phyloP scores from a whole-genome alignment of 1,284 basidiomycete genomes.

The Golubevia pallescens region DNA sequence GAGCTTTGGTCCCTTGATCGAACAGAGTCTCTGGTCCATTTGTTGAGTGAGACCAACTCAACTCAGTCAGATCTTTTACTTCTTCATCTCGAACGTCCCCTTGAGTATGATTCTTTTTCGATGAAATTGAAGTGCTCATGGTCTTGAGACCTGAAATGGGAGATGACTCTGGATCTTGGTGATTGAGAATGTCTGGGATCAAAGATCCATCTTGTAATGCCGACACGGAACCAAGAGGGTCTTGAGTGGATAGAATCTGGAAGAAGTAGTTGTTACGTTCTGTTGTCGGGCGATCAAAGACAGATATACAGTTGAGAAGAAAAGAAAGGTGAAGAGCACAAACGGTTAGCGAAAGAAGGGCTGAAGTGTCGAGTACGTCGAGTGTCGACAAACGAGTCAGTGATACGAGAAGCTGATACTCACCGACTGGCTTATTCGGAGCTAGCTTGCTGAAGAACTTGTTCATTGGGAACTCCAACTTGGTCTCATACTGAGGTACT shows the following conservation, averaged over 20 bases:
- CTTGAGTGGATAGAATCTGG: conserved; percentile 40
- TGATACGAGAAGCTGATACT: too few species aligned
- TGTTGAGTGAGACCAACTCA: conserved; percentile 73
- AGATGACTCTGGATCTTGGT: background rate
- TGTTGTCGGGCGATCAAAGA: too few species aligned
- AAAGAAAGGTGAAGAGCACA: too few species aligned
- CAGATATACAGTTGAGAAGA: too few species aligned
- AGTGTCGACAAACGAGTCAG: too few species aligned
- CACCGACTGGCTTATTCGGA: too few species aligned
- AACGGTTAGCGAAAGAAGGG: too few species aligned
- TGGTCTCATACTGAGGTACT: conserved; percentile 67
- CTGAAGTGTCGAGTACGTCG: too few species aligned
- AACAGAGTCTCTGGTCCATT: conserved; percentile 73
- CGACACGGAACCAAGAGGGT: conserved; percentile 1
- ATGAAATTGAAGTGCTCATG: background rate
- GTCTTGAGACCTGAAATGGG: conserved; percentile 35
- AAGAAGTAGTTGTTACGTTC: conserved; percentile 71
- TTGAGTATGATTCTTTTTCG: background rate
- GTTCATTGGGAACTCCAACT: conserved; percentile 72
- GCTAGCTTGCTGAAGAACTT: too few species aligned
- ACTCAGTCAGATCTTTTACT: conserved; percentile 64
- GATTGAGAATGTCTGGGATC: conserved; percentile 7
- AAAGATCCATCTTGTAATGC: conserved; percentile 11
- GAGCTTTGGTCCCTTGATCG: conserved; percentile 55
- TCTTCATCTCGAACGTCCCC: conserved; percentile 48